Evolutionary conservation across 176 grass and related monocot species (phyloP), one percentile per base, ranked within the genome.

Genomic region (Eleusine coracana): DNA sequence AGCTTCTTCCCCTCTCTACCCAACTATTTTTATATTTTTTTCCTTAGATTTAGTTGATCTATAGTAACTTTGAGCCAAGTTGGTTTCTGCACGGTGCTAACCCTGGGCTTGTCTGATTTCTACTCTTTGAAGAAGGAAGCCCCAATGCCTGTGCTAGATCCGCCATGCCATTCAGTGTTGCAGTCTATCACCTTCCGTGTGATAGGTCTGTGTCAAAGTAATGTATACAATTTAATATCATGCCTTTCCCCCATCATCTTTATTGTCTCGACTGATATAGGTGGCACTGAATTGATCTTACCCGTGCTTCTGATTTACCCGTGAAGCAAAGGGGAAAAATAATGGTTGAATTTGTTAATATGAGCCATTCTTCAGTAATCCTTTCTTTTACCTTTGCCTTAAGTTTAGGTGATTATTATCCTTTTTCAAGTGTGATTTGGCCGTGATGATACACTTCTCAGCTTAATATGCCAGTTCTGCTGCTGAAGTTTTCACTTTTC

Each of bases 311-410:
- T 90, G 91, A 90, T 83, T 54, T 60, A 67, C 16, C 37, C 79
- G 68, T 88, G 91, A 93, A 93, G 82, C 59, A 86, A 58, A 73
- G 55, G 85, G 80, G 52, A 81, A 69, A 69, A 82, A 88, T 28
- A 84, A 88, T 88, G 91, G 78, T 93, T 90, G 91, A 93, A 88
- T 93, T 93, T 90, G 85, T 88, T 87, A 61, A 88, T 90, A 86
- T 93, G 91, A 93, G 78, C 82, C 75, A 68, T 50, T 0, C 4
- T 11, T 46, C 54, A 15, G 14, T 52, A 18, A 0, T 18, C 21
- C 3, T 17, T 18, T 17, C 14, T 6, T 52, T 18, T 55, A 6
- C 31, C 31, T 34, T 34, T 25, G 25, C 25, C 25, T 25, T 25
- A 25, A 7, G 4, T 6, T 21, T 55, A 0, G 51, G 17, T 1